A percentile compares a stretch with the other conserved stretches of the same genome.
These are phyloP conservation scores for Shiraia sp. DNA, from an alignment of 2,329 filamentous ascomycete genomes.

Conservation along the genomic window DNA sequence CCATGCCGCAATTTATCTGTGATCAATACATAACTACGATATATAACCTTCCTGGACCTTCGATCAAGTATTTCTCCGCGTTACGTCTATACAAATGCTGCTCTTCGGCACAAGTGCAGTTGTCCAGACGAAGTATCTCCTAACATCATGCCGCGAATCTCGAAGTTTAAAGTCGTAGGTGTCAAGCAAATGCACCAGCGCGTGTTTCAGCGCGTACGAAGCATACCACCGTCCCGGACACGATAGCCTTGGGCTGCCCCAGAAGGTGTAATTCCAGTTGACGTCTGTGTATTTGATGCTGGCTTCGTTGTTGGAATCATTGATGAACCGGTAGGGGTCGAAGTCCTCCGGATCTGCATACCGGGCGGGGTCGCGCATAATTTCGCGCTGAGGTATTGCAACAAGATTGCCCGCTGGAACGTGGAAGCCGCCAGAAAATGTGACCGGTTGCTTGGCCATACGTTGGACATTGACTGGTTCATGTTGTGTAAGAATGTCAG, in stretches of 20 bases:
- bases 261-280: conserved; percentile 5
- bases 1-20: no score
- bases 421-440: background rate
- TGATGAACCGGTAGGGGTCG: background rate
- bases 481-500: background rate
- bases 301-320: background rate
- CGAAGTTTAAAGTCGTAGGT: background rate
- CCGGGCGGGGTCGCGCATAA: background rate
- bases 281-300: conserved; percentile 3
- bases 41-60: no score
- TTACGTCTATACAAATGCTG: background rate
- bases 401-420: background rate
- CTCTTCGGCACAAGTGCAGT: background rate
- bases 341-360: background rate
- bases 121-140: background rate
- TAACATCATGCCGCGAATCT: background rate
- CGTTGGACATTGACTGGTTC: background rate
- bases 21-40: no score
- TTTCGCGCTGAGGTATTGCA: background rate
- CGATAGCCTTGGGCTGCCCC: conserved; percentile 3
- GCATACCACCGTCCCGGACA: conserved; percentile 4
- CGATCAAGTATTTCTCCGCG: background rate
- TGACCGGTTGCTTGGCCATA: background rate
- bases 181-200: background rate
- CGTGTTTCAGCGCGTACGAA: background rate